phyloP scores from a whole-genome alignment of 257 asterid species.

The Solanum pennellii region DNA sequence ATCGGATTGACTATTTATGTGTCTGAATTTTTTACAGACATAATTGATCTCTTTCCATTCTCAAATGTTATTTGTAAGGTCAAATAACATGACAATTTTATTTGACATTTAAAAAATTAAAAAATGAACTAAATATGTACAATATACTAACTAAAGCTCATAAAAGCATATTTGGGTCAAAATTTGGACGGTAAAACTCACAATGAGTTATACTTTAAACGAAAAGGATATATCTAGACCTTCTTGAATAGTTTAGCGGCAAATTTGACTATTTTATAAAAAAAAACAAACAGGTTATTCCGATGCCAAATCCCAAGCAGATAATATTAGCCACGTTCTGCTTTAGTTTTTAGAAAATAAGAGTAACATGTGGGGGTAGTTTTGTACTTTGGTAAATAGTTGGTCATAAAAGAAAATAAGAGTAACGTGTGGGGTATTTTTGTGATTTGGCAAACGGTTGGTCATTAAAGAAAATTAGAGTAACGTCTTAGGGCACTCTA shows the following conservation, averaged over 20 bases:
- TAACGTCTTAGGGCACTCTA: background rate
- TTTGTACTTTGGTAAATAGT: too few relatives aligned
- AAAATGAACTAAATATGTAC: accelerated
- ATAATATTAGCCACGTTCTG: background rate
- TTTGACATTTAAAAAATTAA: too few relatives aligned
- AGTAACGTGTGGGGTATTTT: background rate
- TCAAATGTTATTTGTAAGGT: too few relatives aligned
- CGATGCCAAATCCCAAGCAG: background rate
- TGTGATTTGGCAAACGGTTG: background rate
- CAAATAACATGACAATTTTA: too few relatives aligned
- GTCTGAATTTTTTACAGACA: too few relatives aligned
- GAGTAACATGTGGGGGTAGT: too few relatives aligned
- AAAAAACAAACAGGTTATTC: background rate
- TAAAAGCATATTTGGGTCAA: accelerated
- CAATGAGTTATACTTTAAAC: too few relatives aligned
- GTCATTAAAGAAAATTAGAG: background rate
- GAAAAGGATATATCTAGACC: accelerated
- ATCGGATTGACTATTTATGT: too few relatives aligned
- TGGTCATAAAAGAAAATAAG: background rate
- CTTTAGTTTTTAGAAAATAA: too few relatives aligned
- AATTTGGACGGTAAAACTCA: accelerated
- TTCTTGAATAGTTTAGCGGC: accelerated
- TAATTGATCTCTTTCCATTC: too few relatives aligned
- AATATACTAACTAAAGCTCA: too few relatives aligned
- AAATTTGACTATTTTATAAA: too few relatives aligned